Evolutionary conservation across 169 alveolate species (phyloP).

Genomic region (Miamiensis avidus): DNA sequence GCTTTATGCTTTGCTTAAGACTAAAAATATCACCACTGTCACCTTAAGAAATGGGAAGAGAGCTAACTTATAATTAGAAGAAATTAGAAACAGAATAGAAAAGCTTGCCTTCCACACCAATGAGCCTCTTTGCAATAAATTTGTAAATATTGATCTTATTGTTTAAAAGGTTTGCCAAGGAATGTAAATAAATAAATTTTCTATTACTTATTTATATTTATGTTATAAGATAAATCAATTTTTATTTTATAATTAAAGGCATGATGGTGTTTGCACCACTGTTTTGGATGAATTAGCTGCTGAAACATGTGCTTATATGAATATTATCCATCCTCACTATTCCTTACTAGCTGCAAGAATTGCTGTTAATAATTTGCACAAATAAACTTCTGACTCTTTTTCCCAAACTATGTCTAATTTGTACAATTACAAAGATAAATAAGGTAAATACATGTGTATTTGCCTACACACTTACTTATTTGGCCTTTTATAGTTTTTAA

Average conservation of each 20-base stretch:
- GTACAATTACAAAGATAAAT: conserved; percentile 78
- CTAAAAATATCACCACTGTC: background rate
- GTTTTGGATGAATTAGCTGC: conserved; percentile 97
- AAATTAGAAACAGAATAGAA: background rate
- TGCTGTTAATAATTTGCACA: conserved; percentile 95
- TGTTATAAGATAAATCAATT: background rate
- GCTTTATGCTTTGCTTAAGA: background rate
- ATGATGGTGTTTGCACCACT: conserved; percentile 90
- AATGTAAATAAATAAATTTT: background rate
- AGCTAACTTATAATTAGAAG: background rate
- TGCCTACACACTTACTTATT: too few relatives aligned
- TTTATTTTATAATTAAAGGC: background rate
- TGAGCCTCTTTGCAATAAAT: background rate
- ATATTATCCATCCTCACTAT: conserved; percentile 97
- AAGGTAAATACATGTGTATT: background rate
- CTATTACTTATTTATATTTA: too few relatives aligned
- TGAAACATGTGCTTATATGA: conserved; percentile 99
- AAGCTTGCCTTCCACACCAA: background rate
- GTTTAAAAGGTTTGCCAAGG: background rate
- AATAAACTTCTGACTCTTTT: conserved; percentile 91
- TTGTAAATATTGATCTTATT: background rate
- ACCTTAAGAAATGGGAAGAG: background rate
- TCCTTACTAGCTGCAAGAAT: conserved; percentile 97
- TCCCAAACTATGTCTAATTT: conserved; percentile 81
- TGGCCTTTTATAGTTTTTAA: background rate